Conservation (phyloP, 108 stramenopile species). For the Cyclostephanos tholiformis region DNA sequence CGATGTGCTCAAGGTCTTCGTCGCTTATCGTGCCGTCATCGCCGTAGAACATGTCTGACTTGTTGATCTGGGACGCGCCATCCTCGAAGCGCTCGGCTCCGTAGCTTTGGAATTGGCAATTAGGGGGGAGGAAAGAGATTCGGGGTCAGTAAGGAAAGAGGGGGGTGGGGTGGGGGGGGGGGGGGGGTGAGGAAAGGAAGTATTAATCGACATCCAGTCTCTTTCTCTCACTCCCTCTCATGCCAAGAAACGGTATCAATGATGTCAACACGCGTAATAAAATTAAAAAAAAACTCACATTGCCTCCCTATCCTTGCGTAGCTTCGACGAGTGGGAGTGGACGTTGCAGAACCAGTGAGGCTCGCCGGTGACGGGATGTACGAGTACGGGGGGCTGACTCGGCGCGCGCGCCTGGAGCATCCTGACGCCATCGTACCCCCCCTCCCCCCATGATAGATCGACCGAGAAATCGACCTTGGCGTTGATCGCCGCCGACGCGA, state of each 20-base stretch:
- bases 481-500: constrained; percentile 82
- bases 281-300: constrained; percentile 53
- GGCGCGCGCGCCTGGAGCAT: constrained; percentile 89
- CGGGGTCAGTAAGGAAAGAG: not conserved
- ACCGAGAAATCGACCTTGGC: constrained; percentile 90
- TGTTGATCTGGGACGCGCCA: constrained; percentile 92
- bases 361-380: constrained; percentile 84
- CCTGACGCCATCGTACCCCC: constrained; percentile 81
- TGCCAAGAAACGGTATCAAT: not conserved
- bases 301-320: constrained; percentile 82
- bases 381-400: constrained; percentile 83
- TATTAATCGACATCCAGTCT: too few species aligned
- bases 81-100: constrained; percentile 90
- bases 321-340: constrained; percentile 83
- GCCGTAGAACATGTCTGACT: constrained; percentile 92
- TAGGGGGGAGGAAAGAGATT: too few species aligned
- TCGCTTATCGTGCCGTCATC: constrained; percentile 80
- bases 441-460: constrained; percentile 82
- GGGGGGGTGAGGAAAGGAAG: not conserved
- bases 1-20: constrained; percentile 77
- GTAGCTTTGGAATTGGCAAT: constrained; percentile 57
- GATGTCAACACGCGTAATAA: not conserved
- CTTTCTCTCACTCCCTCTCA: too few species aligned
- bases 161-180: not conserved
- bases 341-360: constrained; percentile 94